phyloP scores from a whole-genome alignment of 257 asterid genomes.

The Nemophila menziesii region DNA sequence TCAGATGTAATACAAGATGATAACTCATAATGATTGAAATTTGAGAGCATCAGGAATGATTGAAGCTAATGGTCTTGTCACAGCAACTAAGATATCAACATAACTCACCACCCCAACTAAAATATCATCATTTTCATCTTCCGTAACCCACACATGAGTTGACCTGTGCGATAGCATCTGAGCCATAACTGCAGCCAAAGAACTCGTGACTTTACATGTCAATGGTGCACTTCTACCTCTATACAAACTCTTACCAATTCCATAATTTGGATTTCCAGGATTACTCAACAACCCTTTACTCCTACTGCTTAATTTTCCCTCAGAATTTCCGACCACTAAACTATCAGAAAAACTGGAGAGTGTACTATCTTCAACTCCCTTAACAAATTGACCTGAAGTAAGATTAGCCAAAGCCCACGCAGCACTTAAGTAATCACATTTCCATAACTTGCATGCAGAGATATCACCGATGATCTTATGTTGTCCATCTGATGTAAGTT shows the following conservation, averaged over 20 bases:
- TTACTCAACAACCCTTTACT: slow-evolving; percentile 61
- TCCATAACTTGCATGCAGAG: slow-evolving; percentile 81
- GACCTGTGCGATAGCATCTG: slow-evolving; percentile 98
- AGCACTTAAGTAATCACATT: slow-evolving; percentile 69
- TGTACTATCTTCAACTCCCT: slow-evolving; percentile 75
- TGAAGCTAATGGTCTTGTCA: slow-evolving; percentile 45
- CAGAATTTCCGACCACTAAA: slow-evolving; percentile 21
- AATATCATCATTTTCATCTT: slow-evolving; percentile 47
- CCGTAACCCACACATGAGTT: slow-evolving; percentile 94
- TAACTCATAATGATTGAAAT: neutral
- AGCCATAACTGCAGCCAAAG: slow-evolving; percentile 96
- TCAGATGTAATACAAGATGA: neutral
- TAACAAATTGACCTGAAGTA: slow-evolving; percentile 79
- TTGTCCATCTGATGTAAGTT: slow-evolving; percentile 41
- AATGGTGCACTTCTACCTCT: slow-evolving; percentile 89
- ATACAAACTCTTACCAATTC: slow-evolving; percentile 69
- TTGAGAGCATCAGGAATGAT: slow-evolving; percentile 25
- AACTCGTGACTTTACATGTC: slow-evolving; percentile 67
- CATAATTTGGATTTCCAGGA: slow-evolving; percentile 28
- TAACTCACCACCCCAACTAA: slow-evolving; percentile 82
- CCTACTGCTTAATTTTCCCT: slow-evolving; percentile 60
- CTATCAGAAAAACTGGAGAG: slow-evolving; percentile 24
- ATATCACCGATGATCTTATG: slow-evolving; percentile 75
- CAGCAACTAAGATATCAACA: slow-evolving; percentile 78
- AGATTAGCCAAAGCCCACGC: slow-evolving; percentile 89